Base-by-base conservation (phyloP, 1,139 yeast species). In the Protomyces macrosporus region DNA sequence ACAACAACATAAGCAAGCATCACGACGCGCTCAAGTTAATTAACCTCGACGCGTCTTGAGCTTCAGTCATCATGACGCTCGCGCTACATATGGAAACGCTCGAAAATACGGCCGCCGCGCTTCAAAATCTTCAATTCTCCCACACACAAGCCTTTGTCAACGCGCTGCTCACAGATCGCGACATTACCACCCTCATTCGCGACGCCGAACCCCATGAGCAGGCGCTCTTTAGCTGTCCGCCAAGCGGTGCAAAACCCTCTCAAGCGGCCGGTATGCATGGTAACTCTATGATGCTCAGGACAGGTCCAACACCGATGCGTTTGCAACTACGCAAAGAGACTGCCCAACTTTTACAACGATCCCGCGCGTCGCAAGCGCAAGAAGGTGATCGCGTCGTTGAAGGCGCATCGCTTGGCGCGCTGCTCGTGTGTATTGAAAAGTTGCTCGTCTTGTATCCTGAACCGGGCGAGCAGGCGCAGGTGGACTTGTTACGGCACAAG, bases 151-250 rank as follows among this genome's bases (percentile, higher is more conserved):
- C 62, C 4, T 58, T 58, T 12, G 56, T 51, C 42, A 58, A 58
- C 35, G 53, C 62, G 30, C 52, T 58, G 32, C 53, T 58, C 35
- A 23, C 50, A 10, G 51, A 40, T 7, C 52, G 53, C 35, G 42
- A 48, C 45, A 58, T 58, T 56, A 58, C 62, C 4, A 39, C 42
- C 10, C 56, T 58, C 16, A 58, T 58, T 23, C 33, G 62, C 39
- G 62, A 58, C 50, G 62, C 62, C 7, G 62, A 58, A 58, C 52
- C 56, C 16, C 62, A 58, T 45, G 62, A 58, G 33, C 23, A 42
- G 9, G 40, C 56, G 30, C 56, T 58, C 35, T 58, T 52, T 52
- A 51, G 56, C 3, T 10, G 56, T 45, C 14, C 42, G 50, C 50
- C 51, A 6, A 50, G 12, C 16, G 9, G 23, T 37, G 32, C 37